phyloP scores from a whole-genome alignment of 1,284 basidiomycete species.

The Trametes pubescens region DNA sequence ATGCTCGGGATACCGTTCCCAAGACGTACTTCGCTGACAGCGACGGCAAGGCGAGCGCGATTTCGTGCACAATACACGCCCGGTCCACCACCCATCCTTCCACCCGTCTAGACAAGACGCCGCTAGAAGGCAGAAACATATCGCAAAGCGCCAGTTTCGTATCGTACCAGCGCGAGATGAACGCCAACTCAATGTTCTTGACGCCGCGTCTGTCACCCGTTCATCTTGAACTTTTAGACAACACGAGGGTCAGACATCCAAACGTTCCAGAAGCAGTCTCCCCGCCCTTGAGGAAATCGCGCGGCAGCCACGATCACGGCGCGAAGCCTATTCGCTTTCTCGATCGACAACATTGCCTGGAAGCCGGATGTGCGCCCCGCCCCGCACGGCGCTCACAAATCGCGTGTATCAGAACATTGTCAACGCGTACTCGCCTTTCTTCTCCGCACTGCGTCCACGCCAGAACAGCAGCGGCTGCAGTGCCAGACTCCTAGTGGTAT shows the following conservation, averaged over 20 bases:
- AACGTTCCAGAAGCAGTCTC: constrained; percentile 11
- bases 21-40: background rate
- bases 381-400: constrained; percentile 22
- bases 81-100: too few relatives aligned
- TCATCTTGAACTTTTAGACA: background rate
- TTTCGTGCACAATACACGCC: background rate
- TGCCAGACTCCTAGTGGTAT: background rate
- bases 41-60: background rate
- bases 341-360: constrained; percentile 23
- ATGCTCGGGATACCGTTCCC: background rate
- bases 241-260: constrained; percentile 2
- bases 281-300: background rate
- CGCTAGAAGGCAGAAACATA: background rate
- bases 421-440: background rate
- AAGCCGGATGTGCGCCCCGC: background rate
- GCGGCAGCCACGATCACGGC: constrained; percentile 2
- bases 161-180: too few relatives aligned
- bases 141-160: background rate
- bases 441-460: constrained; percentile 10
- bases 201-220: background rate
- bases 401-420: constrained; percentile 21
- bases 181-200: too few relatives aligned
- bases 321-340: constrained; percentile 11
- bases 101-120: background rate
- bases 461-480: background rate